A percentile compares a stretch with the other conserved stretches of the same genome.
Evolutionary conservation across 768 basidiomycete species (phyloP).

Genomic region (Panellus pusillus): DNA sequence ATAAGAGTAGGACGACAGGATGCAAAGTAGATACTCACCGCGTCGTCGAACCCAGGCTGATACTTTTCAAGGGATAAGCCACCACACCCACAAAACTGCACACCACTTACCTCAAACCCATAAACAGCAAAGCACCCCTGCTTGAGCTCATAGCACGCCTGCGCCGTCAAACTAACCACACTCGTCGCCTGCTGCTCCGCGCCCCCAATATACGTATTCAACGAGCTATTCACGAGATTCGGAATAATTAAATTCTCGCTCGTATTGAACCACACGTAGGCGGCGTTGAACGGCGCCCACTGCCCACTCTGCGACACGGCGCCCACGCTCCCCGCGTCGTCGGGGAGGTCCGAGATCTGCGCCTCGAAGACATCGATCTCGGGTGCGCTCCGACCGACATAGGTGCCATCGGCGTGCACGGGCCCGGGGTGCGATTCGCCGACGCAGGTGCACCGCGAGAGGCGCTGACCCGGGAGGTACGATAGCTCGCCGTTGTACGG

Average conservation of each 20-base stretch:
- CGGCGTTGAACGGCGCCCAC: slow-evolving; percentile 42
- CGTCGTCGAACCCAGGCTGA: slow-evolving; percentile 29
- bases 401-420: slow-evolving; percentile 70
- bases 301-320: slow-evolving; percentile 87
- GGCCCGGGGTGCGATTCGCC: slow-evolving; percentile 90
- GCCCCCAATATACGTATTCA: slow-evolving; percentile 74
- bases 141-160: slow-evolving; percentile 51
- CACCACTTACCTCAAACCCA: slow-evolving; percentile 52
- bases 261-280: slow-evolving; percentile 67
- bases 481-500: slow-evolving; percentile 60
- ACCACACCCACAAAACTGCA: not conserved
- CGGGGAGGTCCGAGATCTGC: not conserved
- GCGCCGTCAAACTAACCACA: slow-evolving; percentile 44
- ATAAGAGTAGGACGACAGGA: not conserved
- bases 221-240: slow-evolving; percentile 45
- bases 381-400: slow-evolving; percentile 80
- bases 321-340: slow-evolving; percentile 20
- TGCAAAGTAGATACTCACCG: not conserved
- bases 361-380: slow-evolving; percentile 93
- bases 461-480: slow-evolving; percentile 81
- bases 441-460: slow-evolving; percentile 86
- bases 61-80: slow-evolving; percentile 32
- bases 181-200: slow-evolving; percentile 80
- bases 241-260: slow-evolving; percentile 55
- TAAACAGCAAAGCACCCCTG: slow-evolving; percentile 56